phyloP scores from a whole-genome alignment of 768 basidiomycete species.

The Podaxis mareebaensis region DNA sequence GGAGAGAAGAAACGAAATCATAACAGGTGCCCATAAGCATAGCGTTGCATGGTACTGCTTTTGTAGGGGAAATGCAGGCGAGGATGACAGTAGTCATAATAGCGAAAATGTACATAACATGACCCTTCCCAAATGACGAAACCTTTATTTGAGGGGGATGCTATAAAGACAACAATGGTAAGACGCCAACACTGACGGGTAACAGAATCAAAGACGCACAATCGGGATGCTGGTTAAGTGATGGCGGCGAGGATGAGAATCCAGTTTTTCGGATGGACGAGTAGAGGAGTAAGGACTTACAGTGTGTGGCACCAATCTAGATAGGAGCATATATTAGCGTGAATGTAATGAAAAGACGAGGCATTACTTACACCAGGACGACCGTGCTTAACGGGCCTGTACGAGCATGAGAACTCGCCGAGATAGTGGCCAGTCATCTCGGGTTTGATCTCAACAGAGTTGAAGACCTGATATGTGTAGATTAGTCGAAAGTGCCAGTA shows the following conservation, averaged over 20 bases:
- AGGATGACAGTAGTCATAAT: slow-evolving; percentile 1
- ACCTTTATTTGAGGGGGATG: slow-evolving; percentile 93
- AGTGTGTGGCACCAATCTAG: slow-evolving; percentile 90
- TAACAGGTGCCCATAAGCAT: slow-evolving; percentile 10
- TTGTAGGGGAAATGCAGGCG: slow-evolving; percentile 13
- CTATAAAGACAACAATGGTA: slow-evolving; percentile 32
- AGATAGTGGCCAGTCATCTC: slow-evolving; percentile 99
- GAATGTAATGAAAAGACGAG: neutral
- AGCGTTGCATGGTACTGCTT: slow-evolving; percentile 16
- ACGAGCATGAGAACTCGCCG: slow-evolving; percentile 95
- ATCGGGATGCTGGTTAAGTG: slow-evolving; percentile 62
- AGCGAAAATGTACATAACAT: slow-evolving; percentile 12
- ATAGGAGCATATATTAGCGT: slow-evolving; percentile 18
- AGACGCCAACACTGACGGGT: slow-evolving; percentile 15
- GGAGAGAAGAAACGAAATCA: neutral
- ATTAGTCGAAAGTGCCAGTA: neutral
- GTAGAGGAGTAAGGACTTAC: slow-evolving; percentile 41
- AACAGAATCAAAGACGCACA: slow-evolving; percentile 45
- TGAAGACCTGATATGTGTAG: slow-evolving; percentile 63
- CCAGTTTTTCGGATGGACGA: slow-evolving; percentile 16
- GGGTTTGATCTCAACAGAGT: slow-evolving; percentile 98
- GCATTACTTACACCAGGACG: slow-evolving; percentile 86
- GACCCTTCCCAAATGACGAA: neutral
- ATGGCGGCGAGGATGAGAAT: slow-evolving; percentile 7
- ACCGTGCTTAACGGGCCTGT: slow-evolving; percentile 99